Conservation (phyloP, 2,329 filamentous ascomycete genomes). For the Penicillium oxalicum region DNA sequence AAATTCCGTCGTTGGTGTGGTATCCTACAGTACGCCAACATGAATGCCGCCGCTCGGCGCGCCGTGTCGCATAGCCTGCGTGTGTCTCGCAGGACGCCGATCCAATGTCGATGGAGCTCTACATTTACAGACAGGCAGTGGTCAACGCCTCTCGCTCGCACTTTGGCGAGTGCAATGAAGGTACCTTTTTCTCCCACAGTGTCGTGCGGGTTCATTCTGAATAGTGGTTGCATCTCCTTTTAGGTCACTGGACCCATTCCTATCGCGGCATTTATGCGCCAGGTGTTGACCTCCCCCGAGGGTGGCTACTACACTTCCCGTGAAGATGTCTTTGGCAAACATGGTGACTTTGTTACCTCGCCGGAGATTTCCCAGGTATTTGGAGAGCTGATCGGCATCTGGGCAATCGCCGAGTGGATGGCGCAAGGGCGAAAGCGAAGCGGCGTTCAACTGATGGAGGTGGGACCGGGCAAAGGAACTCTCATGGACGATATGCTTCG, state of each 20-base stretch:
- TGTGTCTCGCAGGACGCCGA: conserved; percentile 14
- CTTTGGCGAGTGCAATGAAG: conserved; percentile 77
- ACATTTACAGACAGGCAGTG: conserved; percentile 54
- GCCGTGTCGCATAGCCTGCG: conserved; percentile 23
- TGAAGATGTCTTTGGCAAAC: conserved; percentile 73
- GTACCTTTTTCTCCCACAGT: conserved; percentile 40
- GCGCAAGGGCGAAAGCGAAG: conserved; percentile 69
- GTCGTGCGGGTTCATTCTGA: no score
- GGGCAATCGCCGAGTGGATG: conserved; percentile 96
- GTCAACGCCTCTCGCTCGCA: conserved; percentile 88
- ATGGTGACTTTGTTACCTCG: conserved; percentile 93
- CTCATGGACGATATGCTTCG: conserved; percentile 95
- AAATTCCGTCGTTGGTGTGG: no score
- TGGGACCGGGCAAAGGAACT: conserved; percentile 89
- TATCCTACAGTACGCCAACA: conserved; percentile 6
- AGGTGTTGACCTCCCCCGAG: conserved; percentile 86
- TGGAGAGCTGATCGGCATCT: conserved; percentile 87
- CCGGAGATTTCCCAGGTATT: conserved; percentile 97
- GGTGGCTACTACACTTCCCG: conserved; percentile 90
- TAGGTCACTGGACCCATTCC: conserved; percentile 84
- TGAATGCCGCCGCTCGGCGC: conserved; percentile 28
- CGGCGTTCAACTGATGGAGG: conserved; percentile 84
- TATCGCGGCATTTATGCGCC: conserved; percentile 93
- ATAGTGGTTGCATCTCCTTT: conserved; percentile 6
- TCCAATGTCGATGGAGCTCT: conserved; percentile 28